Evolutionary conservation across 805 yeast genomes (phyloP), one percentile per base, ranked within the genome.

Genomic region (Yamadazyma paraphyllophila): DNA sequence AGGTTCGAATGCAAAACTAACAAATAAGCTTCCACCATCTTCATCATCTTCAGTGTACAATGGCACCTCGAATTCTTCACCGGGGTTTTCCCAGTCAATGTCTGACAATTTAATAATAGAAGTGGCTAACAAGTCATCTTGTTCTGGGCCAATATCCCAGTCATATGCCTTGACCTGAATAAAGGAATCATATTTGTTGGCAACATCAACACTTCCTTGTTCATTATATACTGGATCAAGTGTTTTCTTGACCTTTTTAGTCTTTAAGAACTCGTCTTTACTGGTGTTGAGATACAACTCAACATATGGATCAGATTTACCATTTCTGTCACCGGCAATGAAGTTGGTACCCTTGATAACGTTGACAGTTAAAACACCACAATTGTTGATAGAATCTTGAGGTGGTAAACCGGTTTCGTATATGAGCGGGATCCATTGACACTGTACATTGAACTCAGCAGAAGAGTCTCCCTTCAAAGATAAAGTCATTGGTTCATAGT

Each of bases 141-240:
- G 80, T 47, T 83, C 89, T 38, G 88, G 82, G 54, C 96, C 96
- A 52, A 92, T 80, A 66, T 94, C 99, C 97, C 97, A 92, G 62
- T 94, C 99, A 59, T 61, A 75, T 12, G 87, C 80, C 46, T 74
- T 78, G 45, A 88, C 72, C 46, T 68, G 70, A 42, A 91, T 61
- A 3, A 64, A 62, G 9, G 87, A 80, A 56, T 80, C 81, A 45
- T 76, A 80, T 60, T 88, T 78, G 62, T 85, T 84, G 17, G 71
- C 59, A 20, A 90, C 70, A 30, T 76, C 77, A 33, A 82, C 69
- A 11, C 74, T 64, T 36, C 81, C 77, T 13, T 67, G 61, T 69
- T 90, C 97, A 61, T 91, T 84, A 90, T 92, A 94, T 1, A 69
- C 78, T n/a, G 99, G 99, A 48, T 86, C 78, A 55, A 94, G 74